Conservation (phyloP, 306 rosid genomes). For the Malus sieversii region DNA sequence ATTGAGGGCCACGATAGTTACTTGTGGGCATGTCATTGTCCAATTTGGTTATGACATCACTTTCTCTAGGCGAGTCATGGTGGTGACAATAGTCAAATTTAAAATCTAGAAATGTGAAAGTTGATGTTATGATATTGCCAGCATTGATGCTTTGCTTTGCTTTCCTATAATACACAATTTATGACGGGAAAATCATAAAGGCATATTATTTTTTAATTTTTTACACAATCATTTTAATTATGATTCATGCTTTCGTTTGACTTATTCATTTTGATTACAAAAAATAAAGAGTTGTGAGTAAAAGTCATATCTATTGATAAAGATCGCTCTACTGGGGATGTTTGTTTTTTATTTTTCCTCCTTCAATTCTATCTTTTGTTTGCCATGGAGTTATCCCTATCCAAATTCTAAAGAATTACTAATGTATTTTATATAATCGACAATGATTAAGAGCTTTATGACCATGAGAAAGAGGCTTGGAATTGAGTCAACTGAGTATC, state of each 20-base stretch:
- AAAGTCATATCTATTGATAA: too few species aligned
- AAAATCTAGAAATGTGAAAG: not conserved
- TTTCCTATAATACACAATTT: too few species aligned
- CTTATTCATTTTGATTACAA: too few species aligned
- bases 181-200: too few species aligned
- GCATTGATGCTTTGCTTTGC: not conserved
- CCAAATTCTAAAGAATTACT: not conserved
- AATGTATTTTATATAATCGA: too few species aligned
- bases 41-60: not conserved
- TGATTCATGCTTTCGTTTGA: not conserved
- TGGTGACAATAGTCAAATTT: not conserved
- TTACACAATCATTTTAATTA: too few species aligned
- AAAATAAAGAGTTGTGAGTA: too few species aligned
- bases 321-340: not conserved
- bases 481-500: too few species aligned
- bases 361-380: not conserved
- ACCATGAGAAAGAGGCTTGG: too few species aligned
- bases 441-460: not conserved
- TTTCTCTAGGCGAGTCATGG: not conserved
- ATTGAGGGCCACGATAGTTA: not conserved
- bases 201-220: too few species aligned
- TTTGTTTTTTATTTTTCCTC: not conserved
- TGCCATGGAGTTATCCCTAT: not conserved
- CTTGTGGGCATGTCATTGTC: not conserved
- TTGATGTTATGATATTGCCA: not conserved